A percentile compares a stretch with the other conserved stretches of the same genome.
Evolutionary conservation across 768 basidiomycete species (phyloP).

Genomic region (Termitomyces sp.): DNA sequence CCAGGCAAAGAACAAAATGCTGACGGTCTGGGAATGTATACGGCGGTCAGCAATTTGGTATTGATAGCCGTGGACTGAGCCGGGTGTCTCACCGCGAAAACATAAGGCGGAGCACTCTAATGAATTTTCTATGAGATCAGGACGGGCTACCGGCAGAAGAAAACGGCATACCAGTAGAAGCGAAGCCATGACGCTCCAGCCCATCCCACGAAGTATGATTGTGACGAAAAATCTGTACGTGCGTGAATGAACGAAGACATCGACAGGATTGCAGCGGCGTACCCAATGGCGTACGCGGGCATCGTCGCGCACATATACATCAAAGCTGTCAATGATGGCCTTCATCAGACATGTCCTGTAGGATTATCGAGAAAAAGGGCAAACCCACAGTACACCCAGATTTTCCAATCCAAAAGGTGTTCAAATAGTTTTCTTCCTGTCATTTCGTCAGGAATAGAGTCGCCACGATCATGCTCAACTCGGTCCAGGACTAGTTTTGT

Average conservation of each 20-base stretch:
- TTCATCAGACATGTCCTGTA: not conserved
- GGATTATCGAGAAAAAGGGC: not conserved
- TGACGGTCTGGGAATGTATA: slow-evolving; percentile 26
- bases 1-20: slow-evolving; percentile 40
- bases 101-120: slow-evolving; percentile 46
- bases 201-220: slow-evolving; percentile 44
- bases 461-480: slow-evolving; percentile 47
- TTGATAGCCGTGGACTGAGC: not conserved
- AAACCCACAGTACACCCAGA: slow-evolving; percentile 41
- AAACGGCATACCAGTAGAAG: slow-evolving; percentile 35
- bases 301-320: slow-evolving; percentile 50
- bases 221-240: slow-evolving; percentile 39
- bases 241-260: not conserved
- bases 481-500: slow-evolving; percentile 38
- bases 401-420: slow-evolving; percentile 43
- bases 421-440: slow-evolving; percentile 29
- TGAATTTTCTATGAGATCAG: not conserved
- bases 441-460: slow-evolving; percentile 41
- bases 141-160: not conserved
- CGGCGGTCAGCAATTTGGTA: not conserved
- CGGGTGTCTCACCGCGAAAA: slow-evolving; percentile 37
- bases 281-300: slow-evolving; percentile 49
- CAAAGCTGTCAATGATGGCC: slow-evolving; percentile 22
- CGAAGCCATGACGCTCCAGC: slow-evolving; percentile 39
- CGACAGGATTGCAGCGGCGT: slow-evolving; percentile 8